Base-by-base conservation (phyloP, 441 rosid species). In the Viola pubescens region DNA sequence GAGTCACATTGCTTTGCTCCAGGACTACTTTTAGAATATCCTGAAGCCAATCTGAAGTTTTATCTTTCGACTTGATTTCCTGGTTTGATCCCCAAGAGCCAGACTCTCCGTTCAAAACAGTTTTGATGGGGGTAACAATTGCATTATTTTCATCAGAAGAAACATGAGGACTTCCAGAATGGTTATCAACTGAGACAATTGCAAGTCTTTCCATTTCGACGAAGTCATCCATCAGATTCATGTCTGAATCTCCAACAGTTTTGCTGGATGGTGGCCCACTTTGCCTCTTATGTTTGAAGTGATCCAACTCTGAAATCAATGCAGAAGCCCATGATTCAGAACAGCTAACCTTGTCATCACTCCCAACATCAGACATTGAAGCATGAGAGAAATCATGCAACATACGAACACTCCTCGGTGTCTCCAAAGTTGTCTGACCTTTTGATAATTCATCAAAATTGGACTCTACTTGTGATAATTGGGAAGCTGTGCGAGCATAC, bases 151-250 rank as follows among this genome's bases (percentile, higher is more conserved):
- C 73, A 59, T 69, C 73, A 11, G 76, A 73, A 38, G 75, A 70
- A 48, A 75, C 70, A 54, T 72, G 55, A 64, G 75, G 80, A 60
- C 68, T 82, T 72, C 60, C 79, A 40, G 80, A 69, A 59, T 73
- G 79, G 38, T 75, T 73, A 38, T 76, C 76, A 37, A 73, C 82
- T 51, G 92, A 73, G 66, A 81, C 91, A 54, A 87, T 67, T 0
- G 89, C 96, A 54, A 88, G 73, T 52, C 74, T 85, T 76, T 94
- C 97, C 94, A 90, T 88, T 77, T 88, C 97, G 42, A 75, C 82
- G 69, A 87, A 82, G 71, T 86, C 95, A 73, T 85, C 88, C 94
- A 85, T 84, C 62, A 87, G 75, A 70, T 73, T 78, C 71, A 85
- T 80, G 68, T 85, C 94, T 37, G 82, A 61, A 76, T 77, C 81